Evolutionary conservation across 1,284 basidiomycete species (phyloP).

Genomic region (Pseudozyma tsukubaensis): DNA sequence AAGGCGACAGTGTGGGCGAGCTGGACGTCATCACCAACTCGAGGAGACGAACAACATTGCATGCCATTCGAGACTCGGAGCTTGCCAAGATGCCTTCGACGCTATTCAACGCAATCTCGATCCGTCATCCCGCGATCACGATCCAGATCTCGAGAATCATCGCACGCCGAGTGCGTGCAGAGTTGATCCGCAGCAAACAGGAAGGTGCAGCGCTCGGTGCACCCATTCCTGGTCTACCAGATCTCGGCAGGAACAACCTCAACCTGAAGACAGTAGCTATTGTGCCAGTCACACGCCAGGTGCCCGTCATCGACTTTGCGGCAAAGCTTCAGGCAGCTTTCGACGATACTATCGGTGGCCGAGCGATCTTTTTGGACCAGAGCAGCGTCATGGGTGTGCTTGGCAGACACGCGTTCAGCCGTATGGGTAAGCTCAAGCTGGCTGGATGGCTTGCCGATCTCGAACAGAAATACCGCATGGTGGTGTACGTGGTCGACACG

Average conservation of each 20-base stretch:
- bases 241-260: constrained; percentile 79
- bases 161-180: constrained; percentile 86
- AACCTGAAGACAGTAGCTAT: constrained; percentile 94
- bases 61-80: constrained; percentile 97
- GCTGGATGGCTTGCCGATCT: constrained; percentile 67
- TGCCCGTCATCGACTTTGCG: constrained; percentile 67
- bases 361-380: constrained; percentile 64
- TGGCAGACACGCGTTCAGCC: constrained; percentile 65
- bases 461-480: constrained; percentile 65
- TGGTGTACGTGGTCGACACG: constrained; percentile 67
- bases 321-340: constrained; percentile 62
- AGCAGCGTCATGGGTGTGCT: constrained; percentile 66
- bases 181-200: constrained; percentile 71
- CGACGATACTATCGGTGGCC: constrained; percentile 61
- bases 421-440: constrained; percentile 69
- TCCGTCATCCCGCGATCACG: constrained; percentile 91
- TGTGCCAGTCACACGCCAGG: constrained; percentile 73
- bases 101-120: constrained; percentile 87
- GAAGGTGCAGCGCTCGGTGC: constrained; percentile 40
- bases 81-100: constrained; percentile 97
- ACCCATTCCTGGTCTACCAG: constrained; percentile 59
- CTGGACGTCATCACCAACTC: constrained; percentile 97
- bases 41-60: constrained; percentile 87
- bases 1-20: constrained; percentile 79
- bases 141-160: constrained; percentile 95